Percentiles rank a stretch among this genome's conserved stretches.
Evolutionary conservation across 257 asterid species (phyloP).

Genomic region (Marsdenia floribunda): DNA sequence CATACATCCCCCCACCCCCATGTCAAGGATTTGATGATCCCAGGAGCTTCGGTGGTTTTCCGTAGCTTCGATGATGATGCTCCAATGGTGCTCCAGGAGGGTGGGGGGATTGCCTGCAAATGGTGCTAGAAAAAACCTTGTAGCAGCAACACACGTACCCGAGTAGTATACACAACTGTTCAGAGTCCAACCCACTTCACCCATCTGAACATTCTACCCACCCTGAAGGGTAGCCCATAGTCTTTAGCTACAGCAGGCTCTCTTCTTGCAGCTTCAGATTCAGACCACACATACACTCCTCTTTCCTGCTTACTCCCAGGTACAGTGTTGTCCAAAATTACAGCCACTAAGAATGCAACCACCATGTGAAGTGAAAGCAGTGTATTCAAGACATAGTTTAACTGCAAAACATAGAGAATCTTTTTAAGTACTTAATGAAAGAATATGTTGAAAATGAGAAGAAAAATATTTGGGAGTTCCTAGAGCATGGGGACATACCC

Average conservation of each 20-base stretch:
- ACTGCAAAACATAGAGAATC: constrained; percentile 37
- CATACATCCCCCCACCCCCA: neutral
- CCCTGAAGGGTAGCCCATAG: constrained; percentile 81
- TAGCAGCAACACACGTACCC: neutral
- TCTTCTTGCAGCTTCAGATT: constrained; percentile 81
- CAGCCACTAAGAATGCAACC: constrained; percentile 73
- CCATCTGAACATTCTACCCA: constrained; percentile 82
- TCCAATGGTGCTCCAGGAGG: neutral
- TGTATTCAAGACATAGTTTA: constrained; percentile 74
- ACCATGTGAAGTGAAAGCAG: constrained; percentile 88
- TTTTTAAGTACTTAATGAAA: neutral
- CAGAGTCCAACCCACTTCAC: constrained; percentile 94
- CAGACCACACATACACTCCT: constrained; percentile 90
- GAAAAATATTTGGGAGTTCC: neutral
- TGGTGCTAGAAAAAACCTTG: neutral
- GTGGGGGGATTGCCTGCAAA: neutral
- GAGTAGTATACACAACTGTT: constrained; percentile 10
- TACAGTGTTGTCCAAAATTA: constrained; percentile 82
- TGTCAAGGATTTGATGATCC: neutral
- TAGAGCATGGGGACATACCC: constrained; percentile 38
- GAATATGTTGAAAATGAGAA: neutral
- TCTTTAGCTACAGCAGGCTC: constrained; percentile 86
- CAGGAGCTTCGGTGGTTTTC: neutral
- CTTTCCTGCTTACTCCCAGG: constrained; percentile 94
- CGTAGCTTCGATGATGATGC: neutral